phyloP scores from a whole-genome alignment of 495 filamentous ascomycete species.

The Articulospora tetracladia region DNA sequence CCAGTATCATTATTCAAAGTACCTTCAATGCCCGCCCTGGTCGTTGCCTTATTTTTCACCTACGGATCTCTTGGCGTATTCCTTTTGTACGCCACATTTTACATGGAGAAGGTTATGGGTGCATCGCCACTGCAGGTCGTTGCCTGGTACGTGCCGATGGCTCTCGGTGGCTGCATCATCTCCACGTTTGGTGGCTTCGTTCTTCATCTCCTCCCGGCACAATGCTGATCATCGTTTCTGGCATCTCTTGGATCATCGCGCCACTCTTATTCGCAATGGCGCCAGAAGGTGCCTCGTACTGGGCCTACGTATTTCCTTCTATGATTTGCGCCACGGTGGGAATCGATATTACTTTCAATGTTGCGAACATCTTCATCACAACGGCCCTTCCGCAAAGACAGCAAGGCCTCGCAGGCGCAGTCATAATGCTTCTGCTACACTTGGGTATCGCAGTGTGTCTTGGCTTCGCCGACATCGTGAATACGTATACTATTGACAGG shows the following conservation, averaged over 20 bases:
- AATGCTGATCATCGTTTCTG: conserved; percentile 64
- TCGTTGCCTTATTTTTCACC: conserved; percentile 63
- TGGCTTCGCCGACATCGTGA: conserved; percentile 64
- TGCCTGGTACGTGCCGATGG: conserved; percentile 78
- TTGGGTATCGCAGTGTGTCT: conserved; percentile 83
- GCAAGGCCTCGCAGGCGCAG: conserved; percentile 74
- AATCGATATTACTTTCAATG: conserved; percentile 80
- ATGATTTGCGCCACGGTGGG: conserved; percentile 81
- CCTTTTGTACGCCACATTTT: conserved; percentile 73
- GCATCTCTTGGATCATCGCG: conserved; percentile 58
- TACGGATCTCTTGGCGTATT: conserved; percentile 78
- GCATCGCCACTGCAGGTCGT: conserved; percentile 65
- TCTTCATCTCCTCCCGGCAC: conserved; percentile 70
- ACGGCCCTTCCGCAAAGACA: conserved; percentile 62
- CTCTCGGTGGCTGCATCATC: conserved; percentile 68
- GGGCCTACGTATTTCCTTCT: conserved; percentile 70
- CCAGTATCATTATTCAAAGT: conserved; percentile 72
- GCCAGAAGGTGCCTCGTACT: conserved; percentile 56
- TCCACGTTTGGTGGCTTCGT: conserved; percentile 69
- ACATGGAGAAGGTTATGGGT: conserved; percentile 66
- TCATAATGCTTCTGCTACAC: conserved; percentile 53
- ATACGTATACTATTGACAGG: conserved; percentile 45
- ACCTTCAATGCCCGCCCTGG: conserved; percentile 67
- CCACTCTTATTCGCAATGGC: conserved; percentile 70
- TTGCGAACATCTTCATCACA: conserved; percentile 83